These are phyloP conservation scores for Coprinopsis strossmayeri DNA, from an alignment of 768 basidiomycete genomes.

Conservation along the genomic window DNA sequence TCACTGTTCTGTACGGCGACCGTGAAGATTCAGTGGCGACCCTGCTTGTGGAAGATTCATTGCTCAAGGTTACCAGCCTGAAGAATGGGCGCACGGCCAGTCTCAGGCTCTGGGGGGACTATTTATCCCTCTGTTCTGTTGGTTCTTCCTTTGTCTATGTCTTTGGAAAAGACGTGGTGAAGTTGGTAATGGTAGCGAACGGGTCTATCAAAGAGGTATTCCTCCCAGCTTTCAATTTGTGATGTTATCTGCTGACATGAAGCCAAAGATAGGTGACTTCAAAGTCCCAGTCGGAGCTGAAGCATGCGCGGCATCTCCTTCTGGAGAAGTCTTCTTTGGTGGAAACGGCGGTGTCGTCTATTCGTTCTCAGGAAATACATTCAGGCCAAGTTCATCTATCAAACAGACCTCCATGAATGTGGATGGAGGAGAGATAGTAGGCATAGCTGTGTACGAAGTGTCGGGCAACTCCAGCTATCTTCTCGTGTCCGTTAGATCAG, in stretches of 20 bases:
- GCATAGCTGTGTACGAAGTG: neutral
- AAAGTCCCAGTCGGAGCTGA: neutral
- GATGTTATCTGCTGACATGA: neutral
- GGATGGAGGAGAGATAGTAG: neutral
- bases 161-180: neutral
- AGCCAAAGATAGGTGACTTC: neutral
- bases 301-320: neutral
- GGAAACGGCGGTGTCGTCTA: constrained; percentile 4
- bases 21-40: neutral
- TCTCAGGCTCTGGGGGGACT: constrained; percentile 4
- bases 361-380: neutral
- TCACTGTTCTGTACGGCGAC: neutral
- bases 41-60: neutral
- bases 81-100: neutral
- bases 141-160: constrained; percentile 2
- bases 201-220: neutral
- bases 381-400: neutral
- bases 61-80: neutral
- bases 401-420: neutral
- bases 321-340: constrained; percentile 2
- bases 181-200: neutral
- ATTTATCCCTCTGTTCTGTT: neutral
- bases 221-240: too few relatives aligned
- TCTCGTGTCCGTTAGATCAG: neutral
- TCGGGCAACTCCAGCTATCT: neutral